These are phyloP conservation scores for Arthroderma sp. DNA, from an alignment of 2,329 filamentous ascomycete genomes.

Conservation along the genomic window DNA sequence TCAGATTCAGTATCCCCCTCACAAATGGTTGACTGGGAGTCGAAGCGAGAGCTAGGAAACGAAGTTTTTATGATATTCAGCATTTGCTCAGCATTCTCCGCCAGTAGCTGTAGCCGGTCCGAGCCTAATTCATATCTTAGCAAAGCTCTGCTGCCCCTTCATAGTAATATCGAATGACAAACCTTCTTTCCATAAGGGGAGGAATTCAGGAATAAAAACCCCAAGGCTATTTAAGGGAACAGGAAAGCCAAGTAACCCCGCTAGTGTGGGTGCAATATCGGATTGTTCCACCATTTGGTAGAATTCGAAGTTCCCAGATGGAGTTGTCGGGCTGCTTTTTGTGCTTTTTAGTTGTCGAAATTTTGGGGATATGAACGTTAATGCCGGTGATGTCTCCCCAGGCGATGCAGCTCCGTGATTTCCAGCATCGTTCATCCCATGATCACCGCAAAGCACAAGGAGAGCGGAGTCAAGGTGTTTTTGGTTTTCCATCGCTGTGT, in stretches of 20 bases:
- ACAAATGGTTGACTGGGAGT: constrained; percentile 14
- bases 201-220: constrained; percentile 65
- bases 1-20: constrained; percentile 13
- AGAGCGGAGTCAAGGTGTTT: constrained; percentile 63
- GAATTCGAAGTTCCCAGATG: constrained; percentile 62
- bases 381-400: constrained; percentile 83
- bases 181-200: constrained; percentile 62
- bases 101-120: constrained; percentile 54
- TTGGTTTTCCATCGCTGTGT: constrained; percentile 56
- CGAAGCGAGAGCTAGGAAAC: constrained; percentile 39
- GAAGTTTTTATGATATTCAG: constrained; percentile 61
- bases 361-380: constrained; percentile 83
- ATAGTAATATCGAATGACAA: constrained; percentile 14
- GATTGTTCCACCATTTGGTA: constrained; percentile 84
- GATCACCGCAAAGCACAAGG: constrained; percentile 79
- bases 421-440: constrained; percentile 98
- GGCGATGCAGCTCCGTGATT: constrained; percentile 91
- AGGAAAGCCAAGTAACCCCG: constrained; percentile 74
- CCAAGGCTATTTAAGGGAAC: constrained; percentile 83
- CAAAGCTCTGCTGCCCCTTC: neutral
- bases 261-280: constrained; percentile 81
- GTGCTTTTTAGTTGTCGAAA: constrained; percentile 44
- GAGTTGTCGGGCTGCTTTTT: constrained; percentile 41
- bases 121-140: constrained; percentile 16
- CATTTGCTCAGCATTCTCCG: constrained; percentile 71